A percentile compares a stretch with the other conserved stretches of the same genome.
Conservation (phyloP, 1,284 basidiomycete genomes). For the Xerocomus cyaneibrunnescens region DNA sequence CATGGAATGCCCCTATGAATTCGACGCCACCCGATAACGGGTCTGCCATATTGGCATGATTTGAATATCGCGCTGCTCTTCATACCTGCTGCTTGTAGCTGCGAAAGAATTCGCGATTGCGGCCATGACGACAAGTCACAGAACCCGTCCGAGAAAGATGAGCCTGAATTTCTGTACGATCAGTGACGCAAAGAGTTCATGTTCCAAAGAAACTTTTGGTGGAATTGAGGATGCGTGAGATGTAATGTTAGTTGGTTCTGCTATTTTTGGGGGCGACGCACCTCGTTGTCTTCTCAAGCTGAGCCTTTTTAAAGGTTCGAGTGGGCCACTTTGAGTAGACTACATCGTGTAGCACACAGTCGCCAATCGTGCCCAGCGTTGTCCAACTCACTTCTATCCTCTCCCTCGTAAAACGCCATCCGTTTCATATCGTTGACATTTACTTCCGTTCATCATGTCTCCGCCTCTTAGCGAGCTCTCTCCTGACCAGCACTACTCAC, state of each 20-base stretch:
- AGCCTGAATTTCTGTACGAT: slow-evolving; percentile 15
- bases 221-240: slow-evolving; percentile 22
- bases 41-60: slow-evolving; percentile 15
- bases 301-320: slow-evolving; percentile 26
- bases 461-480: slow-evolving; percentile 24
- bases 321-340: slow-evolving; percentile 15
- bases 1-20: slow-evolving; percentile 27
- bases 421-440: slow-evolving; percentile 29
- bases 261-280: slow-evolving; percentile 27
- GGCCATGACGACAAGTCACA: slow-evolving; percentile 30
- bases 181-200: slow-evolving; percentile 23
- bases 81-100: slow-evolving; percentile 4
- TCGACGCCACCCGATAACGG: slow-evolving; percentile 34
- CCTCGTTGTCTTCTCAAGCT: slow-evolving; percentile 30
- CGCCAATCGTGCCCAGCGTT: slow-evolving; percentile 3
- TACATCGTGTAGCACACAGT: slow-evolving; percentile 23
- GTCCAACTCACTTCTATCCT: slow-evolving; percentile 18
- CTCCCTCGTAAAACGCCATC: slow-evolving; percentile 4
- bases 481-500: slow-evolving; percentile 22
- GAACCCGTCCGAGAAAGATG: slow-evolving; percentile 19
- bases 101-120: slow-evolving; percentile 12
- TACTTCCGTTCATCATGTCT: slow-evolving; percentile 28
- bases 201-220: slow-evolving; percentile 22
- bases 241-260: slow-evolving; percentile 7
- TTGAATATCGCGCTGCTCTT: slow-evolving; percentile 23